These are phyloP conservation scores for Chytridium lagenaria DNA, from an alignment of 371 early-diverging fungal species.

Conservation along the genomic window DNA sequence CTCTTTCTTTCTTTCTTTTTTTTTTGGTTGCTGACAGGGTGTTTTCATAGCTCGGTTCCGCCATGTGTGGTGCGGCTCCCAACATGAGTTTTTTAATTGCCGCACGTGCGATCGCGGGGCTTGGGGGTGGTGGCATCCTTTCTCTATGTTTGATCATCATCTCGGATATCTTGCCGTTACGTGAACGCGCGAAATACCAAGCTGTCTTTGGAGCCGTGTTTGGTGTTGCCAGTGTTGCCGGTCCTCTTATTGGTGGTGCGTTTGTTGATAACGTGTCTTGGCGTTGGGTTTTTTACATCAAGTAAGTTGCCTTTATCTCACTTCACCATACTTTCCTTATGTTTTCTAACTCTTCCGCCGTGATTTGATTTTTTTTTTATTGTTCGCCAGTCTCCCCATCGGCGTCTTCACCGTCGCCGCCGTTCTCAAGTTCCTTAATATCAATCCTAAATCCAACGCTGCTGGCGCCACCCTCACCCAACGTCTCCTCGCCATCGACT, in stretches of 20 bases:
- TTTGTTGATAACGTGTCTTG: slow-evolving; percentile 38
- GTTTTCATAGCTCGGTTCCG: too few species aligned
- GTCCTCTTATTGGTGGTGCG: slow-evolving; percentile 46
- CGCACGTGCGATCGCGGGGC: slow-evolving; percentile 63
- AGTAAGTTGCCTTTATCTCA: slow-evolving; percentile 12
- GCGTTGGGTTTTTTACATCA: slow-evolving; percentile 51
- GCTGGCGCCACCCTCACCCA: too few species aligned
- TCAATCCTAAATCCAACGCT: slow-evolving; percentile 13
- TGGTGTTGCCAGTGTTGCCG: slow-evolving; percentile 40
- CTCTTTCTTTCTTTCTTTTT: too few species aligned
- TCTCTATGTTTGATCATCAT: slow-evolving; percentile 75
- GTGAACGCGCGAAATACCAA: slow-evolving; percentile 70
- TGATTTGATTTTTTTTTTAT: neutral
- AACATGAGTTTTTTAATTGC: slow-evolving; percentile 70
- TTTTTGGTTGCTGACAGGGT: too few species aligned
- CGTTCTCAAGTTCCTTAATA: slow-evolving; percentile 54
- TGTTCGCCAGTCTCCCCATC: neutral
- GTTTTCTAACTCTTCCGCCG: neutral
- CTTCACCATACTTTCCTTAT: neutral
- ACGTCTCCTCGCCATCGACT: slow-evolving; percentile 57
- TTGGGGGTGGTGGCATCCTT: slow-evolving; percentile 83
- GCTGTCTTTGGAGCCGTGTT: slow-evolving; percentile 46
- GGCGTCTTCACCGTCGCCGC: slow-evolving; percentile 51
- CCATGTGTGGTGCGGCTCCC: slow-evolving; percentile 64
- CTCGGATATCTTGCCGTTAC: slow-evolving; percentile 73